A percentile compares a stretch with the other conserved stretches of the same genome.
Conservation (phyloP, 2,329 filamentous ascomycete genomes). For the Venturia pyrina region DNA sequence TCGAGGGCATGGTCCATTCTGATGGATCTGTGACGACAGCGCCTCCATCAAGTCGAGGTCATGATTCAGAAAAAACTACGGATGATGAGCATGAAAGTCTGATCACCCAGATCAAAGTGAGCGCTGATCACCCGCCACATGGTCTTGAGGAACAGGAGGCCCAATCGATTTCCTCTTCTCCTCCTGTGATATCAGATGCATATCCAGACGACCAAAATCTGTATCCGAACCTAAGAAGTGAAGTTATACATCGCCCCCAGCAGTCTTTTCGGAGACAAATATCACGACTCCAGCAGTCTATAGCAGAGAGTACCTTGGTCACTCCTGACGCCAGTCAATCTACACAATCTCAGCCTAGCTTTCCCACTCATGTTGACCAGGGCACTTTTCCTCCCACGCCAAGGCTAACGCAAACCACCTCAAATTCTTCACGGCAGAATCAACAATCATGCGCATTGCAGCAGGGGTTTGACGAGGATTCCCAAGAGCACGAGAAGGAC, state of each 20-base stretch:
- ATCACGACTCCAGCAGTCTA: slow-evolving; percentile 5
- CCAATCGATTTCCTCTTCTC: background rate
- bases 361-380: slow-evolving; percentile 4
- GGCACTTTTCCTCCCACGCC: background rate
- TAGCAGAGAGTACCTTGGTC: slow-evolving; percentile 3
- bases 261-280: slow-evolving; percentile 17
- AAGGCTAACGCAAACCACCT: background rate
- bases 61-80: background rate
- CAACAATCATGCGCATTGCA: background rate
- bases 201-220: background rate
- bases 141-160: background rate
- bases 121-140: background rate
- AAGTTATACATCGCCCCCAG: background rate
- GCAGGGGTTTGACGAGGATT: background rate
- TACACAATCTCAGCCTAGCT: slow-evolving; percentile 18
- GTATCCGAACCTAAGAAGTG: background rate
- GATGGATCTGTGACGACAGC: slow-evolving; percentile 6
- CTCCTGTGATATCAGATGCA: background rate
- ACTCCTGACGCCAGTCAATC: slow-evolving; percentile 22
- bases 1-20: slow-evolving; percentile 9
- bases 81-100: background rate
- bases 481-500: background rate
- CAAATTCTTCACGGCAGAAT: background rate
- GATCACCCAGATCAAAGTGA: background rate
- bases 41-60: slow-evolving; percentile 2